These are phyloP conservation scores for Annulohypoxylon bovei DNA, from an alignment of 495 filamentous ascomycete species.

Conservation along the genomic window DNA sequence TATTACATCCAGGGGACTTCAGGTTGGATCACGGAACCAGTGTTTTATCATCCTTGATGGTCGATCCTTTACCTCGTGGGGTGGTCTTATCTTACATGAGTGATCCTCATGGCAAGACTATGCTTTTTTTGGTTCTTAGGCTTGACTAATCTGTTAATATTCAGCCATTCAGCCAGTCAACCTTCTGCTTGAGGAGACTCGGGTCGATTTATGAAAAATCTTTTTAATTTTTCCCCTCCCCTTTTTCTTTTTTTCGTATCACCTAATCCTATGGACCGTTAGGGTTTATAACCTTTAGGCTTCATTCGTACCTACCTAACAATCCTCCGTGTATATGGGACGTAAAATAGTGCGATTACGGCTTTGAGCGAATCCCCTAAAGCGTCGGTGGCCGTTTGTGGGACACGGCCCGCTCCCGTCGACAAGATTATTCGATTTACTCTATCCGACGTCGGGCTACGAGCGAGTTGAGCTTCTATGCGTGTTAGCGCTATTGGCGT, in stretches of 20 bases:
- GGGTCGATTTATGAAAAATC: neutral
- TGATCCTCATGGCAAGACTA: constrained; percentile 14
- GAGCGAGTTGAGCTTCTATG: neutral
- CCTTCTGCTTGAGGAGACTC: neutral
- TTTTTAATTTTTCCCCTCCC: constrained; percentile 6
- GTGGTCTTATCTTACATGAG: constrained; percentile 13
- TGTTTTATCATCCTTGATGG: constrained; percentile 40
- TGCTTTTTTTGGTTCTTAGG: constrained; percentile 11
- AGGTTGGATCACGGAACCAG: constrained; percentile 28
- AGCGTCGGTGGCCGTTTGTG: neutral
- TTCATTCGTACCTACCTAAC: neutral
- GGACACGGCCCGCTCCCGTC: constrained; percentile 27
- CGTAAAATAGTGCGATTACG: neutral
- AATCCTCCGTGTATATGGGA: neutral
- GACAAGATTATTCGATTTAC: constrained; percentile 6
- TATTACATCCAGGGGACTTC: constrained; percentile 22
- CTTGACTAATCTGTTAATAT: constrained; percentile 12
- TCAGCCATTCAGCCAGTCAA: neutral
- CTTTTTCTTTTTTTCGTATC: neutral
- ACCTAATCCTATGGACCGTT: neutral
- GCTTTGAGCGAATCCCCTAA: constrained; percentile 3
- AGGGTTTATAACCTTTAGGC: neutral
- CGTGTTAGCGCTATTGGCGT: neutral
- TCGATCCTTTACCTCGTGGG: constrained; percentile 27
- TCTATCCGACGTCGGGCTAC: neutral